These are phyloP conservation scores for Smittium culicis DNA, from an alignment of 371 early-diverging fungal species.

Conservation along the genomic window DNA sequence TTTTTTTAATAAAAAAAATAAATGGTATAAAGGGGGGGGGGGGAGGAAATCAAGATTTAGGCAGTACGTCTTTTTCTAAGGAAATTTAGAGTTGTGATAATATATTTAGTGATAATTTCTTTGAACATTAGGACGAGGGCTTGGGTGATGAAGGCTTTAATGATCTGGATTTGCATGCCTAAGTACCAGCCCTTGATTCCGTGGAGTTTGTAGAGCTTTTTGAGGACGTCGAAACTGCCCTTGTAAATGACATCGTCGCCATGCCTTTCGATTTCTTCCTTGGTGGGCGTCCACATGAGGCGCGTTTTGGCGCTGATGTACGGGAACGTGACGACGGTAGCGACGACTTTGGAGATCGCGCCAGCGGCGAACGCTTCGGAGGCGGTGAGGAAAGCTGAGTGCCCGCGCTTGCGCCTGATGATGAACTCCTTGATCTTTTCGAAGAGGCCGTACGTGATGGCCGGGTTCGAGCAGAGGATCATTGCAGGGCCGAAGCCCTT, in stretches of 20 bases:
- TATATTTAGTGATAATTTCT: conserved; percentile 32
- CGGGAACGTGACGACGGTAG: conserved; percentile 76
- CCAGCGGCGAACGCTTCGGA: conserved; percentile 76
- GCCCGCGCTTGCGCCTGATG: conserved; percentile 22
- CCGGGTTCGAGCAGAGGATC: conserved; percentile 84
- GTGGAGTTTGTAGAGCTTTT: conserved; percentile 57
- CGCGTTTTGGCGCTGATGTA: conserved; percentile 97
- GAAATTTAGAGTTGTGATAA: not conserved
- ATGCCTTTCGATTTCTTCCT: conserved; percentile 38
- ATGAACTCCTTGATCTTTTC: conserved; percentile 67
- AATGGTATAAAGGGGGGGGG: too few species aligned
- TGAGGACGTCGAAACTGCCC: conserved; percentile 73
- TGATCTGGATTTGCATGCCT: conserved; percentile 92
- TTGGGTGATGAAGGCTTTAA: conserved; percentile 90
- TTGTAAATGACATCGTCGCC: conserved; percentile 49
- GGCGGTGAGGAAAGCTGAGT: conserved; percentile 37
- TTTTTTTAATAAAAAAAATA: too few species aligned
- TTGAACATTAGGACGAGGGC: conserved; percentile 89
- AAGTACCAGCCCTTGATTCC: conserved; percentile 83
- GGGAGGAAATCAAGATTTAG: too few species aligned
- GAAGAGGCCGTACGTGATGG: conserved; percentile 93
- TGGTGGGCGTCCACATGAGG: conserved; percentile 84
- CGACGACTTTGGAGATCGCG: conserved; percentile 82
- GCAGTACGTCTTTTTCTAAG: too few species aligned
- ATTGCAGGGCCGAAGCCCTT: conserved; percentile 79